Evolutionary conservation across 108 stramenopile genomes (phyloP).

Genomic region (Conticribra guillardii): DNA sequence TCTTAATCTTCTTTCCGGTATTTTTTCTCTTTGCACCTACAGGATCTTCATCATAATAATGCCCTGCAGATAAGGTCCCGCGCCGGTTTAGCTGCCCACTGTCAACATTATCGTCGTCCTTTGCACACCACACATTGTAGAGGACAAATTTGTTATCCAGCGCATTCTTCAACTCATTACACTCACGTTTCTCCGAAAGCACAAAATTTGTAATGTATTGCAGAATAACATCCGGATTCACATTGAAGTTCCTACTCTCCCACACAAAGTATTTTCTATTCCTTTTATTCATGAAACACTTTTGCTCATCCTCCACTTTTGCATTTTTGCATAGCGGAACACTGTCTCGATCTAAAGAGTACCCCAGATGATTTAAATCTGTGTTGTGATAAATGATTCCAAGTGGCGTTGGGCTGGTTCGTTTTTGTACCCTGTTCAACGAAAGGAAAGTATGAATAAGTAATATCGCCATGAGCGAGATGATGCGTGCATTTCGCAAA

Average conservation of each 20-base stretch:
- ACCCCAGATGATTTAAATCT: constrained; percentile 55
- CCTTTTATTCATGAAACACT: constrained; percentile 22
- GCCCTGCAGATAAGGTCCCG: no score
- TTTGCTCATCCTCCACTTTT: constrained; percentile 20
- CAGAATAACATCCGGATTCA: constrained; percentile 20
- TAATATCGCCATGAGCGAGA: no score
- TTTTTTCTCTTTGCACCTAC: neutral
- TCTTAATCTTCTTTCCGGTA: neutral
- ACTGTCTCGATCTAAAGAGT: constrained; percentile 40
- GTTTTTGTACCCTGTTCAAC: constrained; percentile 52
- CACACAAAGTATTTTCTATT: constrained; percentile 35
- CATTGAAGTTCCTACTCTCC: constrained; percentile 43
- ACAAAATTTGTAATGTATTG: constrained; percentile 42
- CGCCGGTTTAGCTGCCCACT: neutral
- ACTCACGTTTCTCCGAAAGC: constrained; percentile 9
- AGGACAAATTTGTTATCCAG: constrained; percentile 38
- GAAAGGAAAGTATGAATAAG: no score
- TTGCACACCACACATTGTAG: constrained; percentile 39
- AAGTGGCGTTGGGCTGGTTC: constrained; percentile 47
- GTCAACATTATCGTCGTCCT: neutral
- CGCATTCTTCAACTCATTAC: constrained; percentile 15
- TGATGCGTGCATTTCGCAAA: no score
- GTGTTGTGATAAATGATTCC: constrained; percentile 59
- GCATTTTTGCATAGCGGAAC: constrained; percentile 38
- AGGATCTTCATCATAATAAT: constrained; percentile 1